These are phyloP conservation scores for Paragyromitra xinjiangensis DNA, from an alignment of 495 filamentous ascomycete genomes.

Conservation along the genomic window DNA sequence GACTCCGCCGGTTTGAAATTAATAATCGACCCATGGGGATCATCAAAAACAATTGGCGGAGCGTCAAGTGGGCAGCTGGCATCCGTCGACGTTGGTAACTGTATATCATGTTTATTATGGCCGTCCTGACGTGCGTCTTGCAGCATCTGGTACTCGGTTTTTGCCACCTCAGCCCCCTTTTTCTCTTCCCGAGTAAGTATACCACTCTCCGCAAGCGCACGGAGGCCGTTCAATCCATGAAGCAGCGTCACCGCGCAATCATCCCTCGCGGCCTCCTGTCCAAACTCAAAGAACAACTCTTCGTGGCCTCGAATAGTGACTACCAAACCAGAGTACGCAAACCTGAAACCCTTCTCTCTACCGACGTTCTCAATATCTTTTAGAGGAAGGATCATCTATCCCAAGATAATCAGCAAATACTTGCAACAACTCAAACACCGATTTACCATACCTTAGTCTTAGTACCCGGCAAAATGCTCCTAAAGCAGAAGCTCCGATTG, in stretches of 20 bases:
- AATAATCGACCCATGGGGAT: constrained; percentile 87
- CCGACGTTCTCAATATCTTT: constrained; percentile 93
- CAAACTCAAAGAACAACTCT: constrained; percentile 97
- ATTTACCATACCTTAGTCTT: constrained; percentile 72
- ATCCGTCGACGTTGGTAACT: constrained; percentile 65
- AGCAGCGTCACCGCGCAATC: constrained; percentile 86
- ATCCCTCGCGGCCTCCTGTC: constrained; percentile 76
- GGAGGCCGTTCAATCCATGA: constrained; percentile 75
- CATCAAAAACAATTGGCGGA: constrained; percentile 86
- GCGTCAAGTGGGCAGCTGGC: constrained; percentile 63
- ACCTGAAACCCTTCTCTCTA: constrained; percentile 93
- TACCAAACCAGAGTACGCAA: constrained; percentile 90
- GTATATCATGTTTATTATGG: constrained; percentile 67
- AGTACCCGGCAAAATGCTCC: constrained; percentile 87
- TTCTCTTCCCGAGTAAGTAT: constrained; percentile 74
- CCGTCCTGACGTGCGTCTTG: constrained; percentile 77
- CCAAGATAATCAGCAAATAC: constrained; percentile 18
- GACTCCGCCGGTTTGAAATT: constrained; percentile 90
- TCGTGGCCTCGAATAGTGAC: constrained; percentile 92
- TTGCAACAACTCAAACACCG: background rate
- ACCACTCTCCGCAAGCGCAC: constrained; percentile 76
- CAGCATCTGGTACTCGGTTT: constrained; percentile 81
- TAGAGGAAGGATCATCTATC: constrained; percentile 78
- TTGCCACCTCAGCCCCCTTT: constrained; percentile 77
- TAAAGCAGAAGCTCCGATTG: constrained; percentile 89